phyloP scores from a whole-genome alignment of 2,329 filamentous ascomycete genomes.

The Colletotrichum coccodes region DNA sequence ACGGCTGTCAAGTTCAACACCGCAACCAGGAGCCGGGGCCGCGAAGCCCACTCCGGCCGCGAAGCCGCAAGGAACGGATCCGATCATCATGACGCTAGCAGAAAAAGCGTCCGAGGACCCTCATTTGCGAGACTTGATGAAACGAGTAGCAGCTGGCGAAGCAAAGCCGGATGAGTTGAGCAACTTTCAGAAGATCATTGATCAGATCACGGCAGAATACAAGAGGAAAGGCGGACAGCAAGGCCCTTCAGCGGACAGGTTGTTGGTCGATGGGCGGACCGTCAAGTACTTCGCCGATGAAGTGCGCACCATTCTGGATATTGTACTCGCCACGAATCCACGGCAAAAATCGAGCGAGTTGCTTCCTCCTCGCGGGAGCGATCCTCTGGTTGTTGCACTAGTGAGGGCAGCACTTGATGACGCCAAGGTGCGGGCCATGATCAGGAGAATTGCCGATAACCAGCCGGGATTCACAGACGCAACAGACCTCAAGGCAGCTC shows the following conservation, averaged over 20 bases:
- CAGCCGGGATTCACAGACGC: constrained; percentile 63
- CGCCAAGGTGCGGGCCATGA: constrained; percentile 57
- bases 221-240: constrained; percentile 61
- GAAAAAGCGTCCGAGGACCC: constrained; percentile 79
- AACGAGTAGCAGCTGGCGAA: constrained; percentile 80
- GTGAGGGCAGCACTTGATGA: constrained; percentile 69
- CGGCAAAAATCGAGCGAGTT: constrained; percentile 64
- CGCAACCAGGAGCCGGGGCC: constrained; percentile 21
- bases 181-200: constrained; percentile 83
- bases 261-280: constrained; percentile 65
- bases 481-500: constrained; percentile 61
- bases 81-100: constrained; percentile 83
- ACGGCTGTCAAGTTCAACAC: constrained; percentile 31
- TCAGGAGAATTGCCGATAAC: constrained; percentile 63
- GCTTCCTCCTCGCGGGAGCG: constrained; percentile 62
- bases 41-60: constrained; percentile 20
- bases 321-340: constrained; percentile 68
- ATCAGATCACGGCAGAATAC: constrained; percentile 75
- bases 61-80: constrained; percentile 44
- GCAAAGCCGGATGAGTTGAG: constrained; percentile 75
- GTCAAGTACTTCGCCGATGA: constrained; percentile 70
- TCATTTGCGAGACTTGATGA: constrained; percentile 82
- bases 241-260: constrained; percentile 63
- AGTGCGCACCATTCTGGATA: constrained; percentile 66
- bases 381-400: constrained; percentile 65